Percentiles rank a stretch among this genome's conserved stretches.
Conservation (phyloP, 2,329 filamentous ascomycete genomes). For the Iodosphaeria phyllophila region DNA sequence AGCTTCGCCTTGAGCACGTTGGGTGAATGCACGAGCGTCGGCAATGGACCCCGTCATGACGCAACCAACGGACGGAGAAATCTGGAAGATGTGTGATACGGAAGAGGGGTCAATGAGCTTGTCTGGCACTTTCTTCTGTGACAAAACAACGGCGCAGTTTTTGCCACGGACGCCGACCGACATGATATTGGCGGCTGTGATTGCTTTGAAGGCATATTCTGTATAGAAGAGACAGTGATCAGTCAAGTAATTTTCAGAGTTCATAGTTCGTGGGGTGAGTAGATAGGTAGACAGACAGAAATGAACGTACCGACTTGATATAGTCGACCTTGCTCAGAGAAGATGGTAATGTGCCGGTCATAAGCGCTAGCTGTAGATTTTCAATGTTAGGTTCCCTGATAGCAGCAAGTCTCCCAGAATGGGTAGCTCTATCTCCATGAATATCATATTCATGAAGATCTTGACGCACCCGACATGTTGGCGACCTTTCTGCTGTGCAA, state of each 20-base stretch:
- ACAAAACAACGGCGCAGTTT: slow-evolving; percentile 89
- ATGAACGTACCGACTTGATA: slow-evolving; percentile 89
- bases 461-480: slow-evolving; percentile 33
- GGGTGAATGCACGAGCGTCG: slow-evolving; percentile 83
- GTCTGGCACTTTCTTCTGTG: slow-evolving; percentile 99
- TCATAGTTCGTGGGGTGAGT: slow-evolving; percentile 1
- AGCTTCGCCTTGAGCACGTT: slow-evolving; percentile 84
- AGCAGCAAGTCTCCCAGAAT: no score
- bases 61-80: slow-evolving; percentile 90
- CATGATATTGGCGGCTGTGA: slow-evolving; percentile 98
- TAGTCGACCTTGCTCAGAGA: slow-evolving; percentile 92
- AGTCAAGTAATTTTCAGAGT: no score
- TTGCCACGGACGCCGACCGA: slow-evolving; percentile 91
- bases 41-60: slow-evolving; percentile 98
- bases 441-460: no score
- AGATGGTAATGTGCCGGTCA: slow-evolving; percentile 99
- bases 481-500: no score
- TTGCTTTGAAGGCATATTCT: slow-evolving; percentile 99
- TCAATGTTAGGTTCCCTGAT: no score
- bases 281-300: not conserved
- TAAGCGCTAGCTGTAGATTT: no score
- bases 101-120: slow-evolving; percentile 97
- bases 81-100: slow-evolving; percentile 92
- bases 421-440: no score
- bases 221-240: slow-evolving; percentile 11